Base-by-base conservation (phyloP, 106 monocot genomes). In the Amphibolis antarctica region DNA sequence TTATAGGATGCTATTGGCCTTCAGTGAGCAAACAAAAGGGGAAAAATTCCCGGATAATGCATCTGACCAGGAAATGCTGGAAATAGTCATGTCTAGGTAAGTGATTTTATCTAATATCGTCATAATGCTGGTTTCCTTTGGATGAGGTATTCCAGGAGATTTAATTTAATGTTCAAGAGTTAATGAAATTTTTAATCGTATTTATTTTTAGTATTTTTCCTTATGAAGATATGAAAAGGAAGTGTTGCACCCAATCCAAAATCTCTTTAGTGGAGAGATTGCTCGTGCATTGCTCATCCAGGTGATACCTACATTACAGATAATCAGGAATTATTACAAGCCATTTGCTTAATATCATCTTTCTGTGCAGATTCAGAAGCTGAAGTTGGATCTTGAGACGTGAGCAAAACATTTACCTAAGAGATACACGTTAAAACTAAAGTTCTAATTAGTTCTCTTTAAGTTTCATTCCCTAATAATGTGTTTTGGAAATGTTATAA, bases 321-420 rank as follows among this genome's bases (percentile, higher is more conserved):
- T 5, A 19, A 0, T 42, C 10, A 18, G 42, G 15, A 31, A 17
- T 42, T 60, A 42, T 30, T 42, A 60, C 10, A 42, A 29, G n/a
- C 43, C 28, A 36, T 27, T 14, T 57, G 11, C 28, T 57, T 57
- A 29, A 46, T 1, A 24, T 62, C 28, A 69, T 22, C 55, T 24
- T 28, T 43, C 19, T 44, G 72, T 79, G 62, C 87, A 98, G 98
- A 85, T 98, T 75, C 87, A 98, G 78, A 98, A 90, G 80, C 83
- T 91, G 26, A 98, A 98, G 53, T 74, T 98, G 71, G 90, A 91
- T 75, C 73, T 90, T 77, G 90, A 87, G 68, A 87, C 85, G 90
- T 91, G 78, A 85, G 98, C 85, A 53, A 5, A 66, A 18, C n/a
- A 60, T 60, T 60, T 11, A 42, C 60, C 42, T 60, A 10, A 0